Evolutionary conservation across 2,329 filamentous ascomycete species (phyloP).

Genomic region (Pestalotiopsis sp.): DNA sequence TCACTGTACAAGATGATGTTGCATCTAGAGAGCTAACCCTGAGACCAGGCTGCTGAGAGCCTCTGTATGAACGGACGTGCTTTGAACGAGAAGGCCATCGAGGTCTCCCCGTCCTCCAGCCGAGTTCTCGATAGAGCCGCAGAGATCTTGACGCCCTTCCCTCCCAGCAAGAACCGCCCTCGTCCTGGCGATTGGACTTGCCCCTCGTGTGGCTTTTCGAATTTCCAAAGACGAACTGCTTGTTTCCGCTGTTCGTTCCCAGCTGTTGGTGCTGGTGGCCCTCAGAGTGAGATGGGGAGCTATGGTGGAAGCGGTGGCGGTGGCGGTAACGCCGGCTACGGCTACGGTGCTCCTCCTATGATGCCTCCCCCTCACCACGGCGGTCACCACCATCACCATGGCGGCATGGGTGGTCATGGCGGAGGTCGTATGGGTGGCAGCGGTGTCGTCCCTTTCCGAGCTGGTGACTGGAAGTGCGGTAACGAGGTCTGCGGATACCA

Average conservation of each 20-base stretch:
- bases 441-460: conserved; percentile 92
- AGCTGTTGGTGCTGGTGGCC: conserved; percentile 76
- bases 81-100: conserved; percentile 97
- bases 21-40: conserved; percentile 2
- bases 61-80: conserved; percentile 99
- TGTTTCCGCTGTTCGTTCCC: conserved; percentile 99
- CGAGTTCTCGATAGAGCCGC: conserved; percentile 93
- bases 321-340: conserved; percentile 52
- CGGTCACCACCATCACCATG: conserved; percentile 55
- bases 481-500: conserved; percentile 97
- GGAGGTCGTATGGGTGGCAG: conserved; percentile 77
- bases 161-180: conserved; percentile 96
- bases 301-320: conserved; percentile 58
- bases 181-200: conserved; percentile 98
- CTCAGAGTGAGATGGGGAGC: conserved; percentile 68
- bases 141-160: conserved; percentile 95
- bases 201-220: conserved; percentile 97
- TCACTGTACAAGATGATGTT: neutral
- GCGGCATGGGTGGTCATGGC: conserved; percentile 50
- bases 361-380: conserved; percentile 79
- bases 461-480: conserved; percentile 98
- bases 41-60: conserved; percentile 82
- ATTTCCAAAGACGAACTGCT: conserved; percentile 97
- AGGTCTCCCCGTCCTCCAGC: conserved; percentile 97
- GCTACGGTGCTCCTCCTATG: conserved; percentile 74